Evolutionary conservation across 495 filamentous ascomycete species (phyloP).

Genomic region (Apodospora peruviana): DNA sequence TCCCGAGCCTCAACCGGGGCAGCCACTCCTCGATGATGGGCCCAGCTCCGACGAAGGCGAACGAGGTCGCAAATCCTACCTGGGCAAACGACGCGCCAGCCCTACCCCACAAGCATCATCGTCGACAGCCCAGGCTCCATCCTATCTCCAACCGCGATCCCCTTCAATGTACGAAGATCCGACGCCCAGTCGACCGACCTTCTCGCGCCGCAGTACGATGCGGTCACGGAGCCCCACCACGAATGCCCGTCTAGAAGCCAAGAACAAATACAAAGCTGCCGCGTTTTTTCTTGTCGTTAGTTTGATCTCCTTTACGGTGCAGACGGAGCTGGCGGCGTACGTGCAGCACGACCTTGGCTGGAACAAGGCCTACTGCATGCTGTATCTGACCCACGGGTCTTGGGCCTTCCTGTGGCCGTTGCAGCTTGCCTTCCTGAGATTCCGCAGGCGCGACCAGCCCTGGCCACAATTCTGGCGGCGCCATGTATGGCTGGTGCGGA

Average conservation of each 20-base stretch:
- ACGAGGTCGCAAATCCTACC: slow-evolving; percentile 7
- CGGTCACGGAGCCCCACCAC: slow-evolving; percentile 29
- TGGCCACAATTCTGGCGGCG: slow-evolving; percentile 86
- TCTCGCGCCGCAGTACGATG: slow-evolving; percentile 18
- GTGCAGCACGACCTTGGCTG: slow-evolving; percentile 84
- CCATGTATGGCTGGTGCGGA: slow-evolving; percentile 66
- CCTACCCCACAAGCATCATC: background rate
- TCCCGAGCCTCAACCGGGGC: slow-evolving; percentile 5
- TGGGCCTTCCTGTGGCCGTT: slow-evolving; percentile 84
- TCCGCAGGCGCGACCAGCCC: slow-evolving; percentile 63
- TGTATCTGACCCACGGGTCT: slow-evolving; percentile 93
- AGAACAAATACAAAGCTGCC: slow-evolving; percentile 79
- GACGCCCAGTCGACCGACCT: slow-evolving; percentile 3
- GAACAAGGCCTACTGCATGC: slow-evolving; percentile 97
- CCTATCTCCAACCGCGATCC: background rate
- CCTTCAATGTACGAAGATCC: background rate
- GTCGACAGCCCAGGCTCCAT: background rate
- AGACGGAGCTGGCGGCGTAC: slow-evolving; percentile 92
- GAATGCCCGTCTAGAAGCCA: slow-evolving; percentile 50
- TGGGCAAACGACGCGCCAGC: slow-evolving; percentile 7
- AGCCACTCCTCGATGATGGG: slow-evolving; percentile 8
- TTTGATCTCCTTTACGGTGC: slow-evolving; percentile 74
- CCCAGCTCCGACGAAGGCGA: slow-evolving; percentile 4
- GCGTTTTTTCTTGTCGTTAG: slow-evolving; percentile 74
- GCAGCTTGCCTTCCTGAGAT: slow-evolving; percentile 72